Evolutionary conservation across 129 eudicot species (phyloP).

Genomic region (Pittosporum tobira): DNA sequence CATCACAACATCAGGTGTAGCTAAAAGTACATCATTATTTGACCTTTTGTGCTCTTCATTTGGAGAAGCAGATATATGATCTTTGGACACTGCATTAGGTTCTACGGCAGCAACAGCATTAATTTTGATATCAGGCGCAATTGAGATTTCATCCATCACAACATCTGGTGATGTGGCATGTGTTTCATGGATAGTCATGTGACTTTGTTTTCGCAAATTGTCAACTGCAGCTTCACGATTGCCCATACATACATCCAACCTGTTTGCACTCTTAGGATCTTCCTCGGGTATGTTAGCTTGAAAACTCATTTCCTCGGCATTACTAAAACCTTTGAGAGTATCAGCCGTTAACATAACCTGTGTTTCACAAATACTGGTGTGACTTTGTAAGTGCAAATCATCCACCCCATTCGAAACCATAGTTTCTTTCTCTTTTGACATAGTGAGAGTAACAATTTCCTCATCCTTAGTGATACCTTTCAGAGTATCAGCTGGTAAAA

Average conservation of each 20-base stretch:
- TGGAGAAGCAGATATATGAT: constrained; percentile 14
- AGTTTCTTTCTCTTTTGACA: constrained; percentile 16
- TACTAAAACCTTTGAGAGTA: constrained; percentile 9
- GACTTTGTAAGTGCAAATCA: constrained; percentile 9
- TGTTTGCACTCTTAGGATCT: constrained; percentile 11
- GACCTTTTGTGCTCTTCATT: constrained; percentile 16
- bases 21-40: constrained; percentile 6
- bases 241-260: constrained; percentile 8
- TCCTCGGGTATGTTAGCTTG: constrained; percentile 17
- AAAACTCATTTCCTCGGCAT: constrained; percentile 13
- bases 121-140: too few species aligned
- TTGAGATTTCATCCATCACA: constrained; percentile 11
- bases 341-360: constrained; percentile 7
- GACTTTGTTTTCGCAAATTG: constrained; percentile 11
- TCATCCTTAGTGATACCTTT: constrained; percentile 16
- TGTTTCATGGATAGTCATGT: constrained; percentile 6
- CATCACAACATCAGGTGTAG: constrained; percentile 5
- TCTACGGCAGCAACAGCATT: constrained; percentile 15
- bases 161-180: constrained; percentile 13
- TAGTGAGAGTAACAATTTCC: constrained; percentile 6
- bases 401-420: constrained; percentile 8
- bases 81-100: constrained; percentile 12
- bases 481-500: constrained; percentile 6
- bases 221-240: constrained; percentile 18
- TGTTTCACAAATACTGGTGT: constrained; percentile 4